Conservation (phyloP, 2,329 filamentous ascomycete genomes). For the Xylariaceae sp. region DNA sequence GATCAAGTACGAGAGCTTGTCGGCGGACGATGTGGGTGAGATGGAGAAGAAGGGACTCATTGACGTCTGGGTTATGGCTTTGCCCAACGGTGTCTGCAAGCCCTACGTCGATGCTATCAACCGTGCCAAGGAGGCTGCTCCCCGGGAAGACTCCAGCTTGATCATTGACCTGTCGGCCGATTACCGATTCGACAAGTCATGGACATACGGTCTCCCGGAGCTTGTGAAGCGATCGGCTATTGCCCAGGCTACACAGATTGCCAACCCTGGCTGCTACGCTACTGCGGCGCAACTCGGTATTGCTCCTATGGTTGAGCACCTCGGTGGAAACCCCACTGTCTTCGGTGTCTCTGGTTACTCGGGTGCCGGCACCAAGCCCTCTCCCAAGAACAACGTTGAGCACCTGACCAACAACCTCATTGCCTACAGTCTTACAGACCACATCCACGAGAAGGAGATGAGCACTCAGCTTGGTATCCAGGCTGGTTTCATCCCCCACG, state of each 20-base stretch:
- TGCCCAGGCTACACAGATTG: slow-evolving; percentile 71
- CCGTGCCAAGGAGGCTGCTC: slow-evolving; percentile 12
- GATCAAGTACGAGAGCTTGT: slow-evolving; percentile 87
- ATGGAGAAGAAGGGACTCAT: slow-evolving; percentile 82
- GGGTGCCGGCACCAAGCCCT: slow-evolving; percentile 90
- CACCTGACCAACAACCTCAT: slow-evolving; percentile 82
- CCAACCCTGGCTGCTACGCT: slow-evolving; percentile 93
- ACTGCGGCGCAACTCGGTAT: slow-evolving; percentile 89
- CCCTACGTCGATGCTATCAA: slow-evolving; percentile 75
- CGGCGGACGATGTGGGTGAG: slow-evolving; percentile 75
- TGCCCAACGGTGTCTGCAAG: slow-evolving; percentile 92
- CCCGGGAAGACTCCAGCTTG: slow-evolving; percentile 51
- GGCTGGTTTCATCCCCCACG: slow-evolving; percentile 82
- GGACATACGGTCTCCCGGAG: slow-evolving; percentile 90
- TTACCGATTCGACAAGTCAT: slow-evolving; percentile 79
- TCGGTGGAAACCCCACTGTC: slow-evolving; percentile 72
- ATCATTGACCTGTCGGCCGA: slow-evolving; percentile 96
- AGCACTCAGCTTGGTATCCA: slow-evolving; percentile 66
- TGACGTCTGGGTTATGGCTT: slow-evolving; percentile 96
- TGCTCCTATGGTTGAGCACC: slow-evolving; percentile 68
- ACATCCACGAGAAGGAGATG: slow-evolving; percentile 93
- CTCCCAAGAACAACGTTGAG: slow-evolving; percentile 85
- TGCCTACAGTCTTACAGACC: slow-evolving; percentile 84
- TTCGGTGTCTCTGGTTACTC: slow-evolving; percentile 95
- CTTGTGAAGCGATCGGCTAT: slow-evolving; percentile 72